Percentiles rank a stretch among this genome's conserved stretches.
Evolutionary conservation across 2,329 filamentous ascomycete species (phyloP).

Genomic region (Diaporthe caulivora): DNA sequence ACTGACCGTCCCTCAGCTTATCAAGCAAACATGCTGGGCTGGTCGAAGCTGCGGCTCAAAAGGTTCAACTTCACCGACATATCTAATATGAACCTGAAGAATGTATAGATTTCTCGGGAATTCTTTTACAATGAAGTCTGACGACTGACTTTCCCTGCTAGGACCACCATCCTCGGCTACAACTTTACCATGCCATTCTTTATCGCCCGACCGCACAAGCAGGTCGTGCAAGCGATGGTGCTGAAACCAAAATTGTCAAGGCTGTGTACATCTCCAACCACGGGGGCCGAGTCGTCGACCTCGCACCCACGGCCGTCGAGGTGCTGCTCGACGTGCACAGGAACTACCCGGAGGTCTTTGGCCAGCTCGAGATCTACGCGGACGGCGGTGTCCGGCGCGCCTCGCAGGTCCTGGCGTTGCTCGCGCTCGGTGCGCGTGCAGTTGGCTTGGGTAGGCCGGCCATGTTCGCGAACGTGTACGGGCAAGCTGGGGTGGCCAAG

Average conservation of each 20-base stretch:
- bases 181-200: constrained; percentile 1
- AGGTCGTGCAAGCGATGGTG: not conserved
- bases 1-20: not conserved
- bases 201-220: not conserved
- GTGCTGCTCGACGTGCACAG: constrained; percentile 59
- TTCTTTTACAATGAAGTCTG: no score
- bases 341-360: constrained; percentile 49
- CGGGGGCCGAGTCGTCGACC: constrained; percentile 64
- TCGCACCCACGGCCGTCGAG: constrained; percentile 56
- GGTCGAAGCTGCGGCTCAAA: not conserved
- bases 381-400: constrained; percentile 61
- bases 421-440: constrained; percentile 60
- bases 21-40: constrained; percentile 21
- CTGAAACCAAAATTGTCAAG: not conserved
- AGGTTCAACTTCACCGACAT: constrained; percentile 1
- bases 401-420: constrained; percentile 60
- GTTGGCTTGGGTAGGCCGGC: constrained; percentile 54
- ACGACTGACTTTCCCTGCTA: not conserved
- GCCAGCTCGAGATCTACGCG: constrained; percentile 58
- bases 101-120: not conserved
- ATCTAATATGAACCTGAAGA: not conserved
- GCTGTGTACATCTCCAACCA: constrained; percentile 62
- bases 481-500: not conserved
- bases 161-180: not conserved
- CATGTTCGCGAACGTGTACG: constrained; percentile 1